A percentile compares a stretch with the other conserved stretches of the same genome.
phyloP scores from a whole-genome alignment of 805 yeast species.

The Maudiozyma pseudohumilis region DNA sequence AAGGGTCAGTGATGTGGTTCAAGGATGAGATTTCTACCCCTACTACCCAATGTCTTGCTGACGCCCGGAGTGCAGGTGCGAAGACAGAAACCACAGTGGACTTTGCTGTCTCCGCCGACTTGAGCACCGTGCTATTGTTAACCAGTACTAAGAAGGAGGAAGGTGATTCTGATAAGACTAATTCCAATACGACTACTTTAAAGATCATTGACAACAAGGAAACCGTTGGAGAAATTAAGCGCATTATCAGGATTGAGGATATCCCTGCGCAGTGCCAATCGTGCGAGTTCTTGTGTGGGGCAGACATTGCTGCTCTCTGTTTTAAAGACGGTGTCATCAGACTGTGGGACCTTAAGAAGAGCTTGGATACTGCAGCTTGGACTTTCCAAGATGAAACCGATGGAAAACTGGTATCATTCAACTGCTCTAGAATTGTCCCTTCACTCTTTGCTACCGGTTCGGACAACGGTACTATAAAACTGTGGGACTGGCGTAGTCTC shows the following conservation, averaged over 20 bases:
- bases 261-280: neutral
- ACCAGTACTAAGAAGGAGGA: slow-evolving; percentile 7
- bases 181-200: slow-evolving; percentile 6
- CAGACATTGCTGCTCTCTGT: slow-evolving; percentile 15
- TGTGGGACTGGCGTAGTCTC: slow-evolving; percentile 26
- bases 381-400: slow-evolving; percentile 10
- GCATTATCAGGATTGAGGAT: slow-evolving; percentile 11
- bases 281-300: neutral
- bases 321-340: slow-evolving; percentile 19
- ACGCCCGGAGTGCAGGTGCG: neutral
- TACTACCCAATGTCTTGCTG: slow-evolving; percentile 1
- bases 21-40: slow-evolving; percentile 20
- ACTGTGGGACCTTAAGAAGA: slow-evolving; percentile 22
- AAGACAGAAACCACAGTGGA: slow-evolving; percentile 6
- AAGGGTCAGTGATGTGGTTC: slow-evolving; percentile 29
- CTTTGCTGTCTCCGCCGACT: slow-evolving; percentile 18
- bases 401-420: slow-evolving; percentile 19
- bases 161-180: neutral
- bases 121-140: slow-evolving; percentile 14
- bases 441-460: slow-evolving; percentile 25
- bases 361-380: slow-evolving; percentile 14
- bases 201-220: slow-evolving; percentile 20
- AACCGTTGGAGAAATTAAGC: slow-evolving; percentile 16
- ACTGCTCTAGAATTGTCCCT: slow-evolving; percentile 16
- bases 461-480: slow-evolving; percentile 20